A percentile compares a stretch with the other conserved stretches of the same genome.
phyloP scores from a whole-genome alignment of 805 yeast genomes.

The Candida sonorensis region DNA sequence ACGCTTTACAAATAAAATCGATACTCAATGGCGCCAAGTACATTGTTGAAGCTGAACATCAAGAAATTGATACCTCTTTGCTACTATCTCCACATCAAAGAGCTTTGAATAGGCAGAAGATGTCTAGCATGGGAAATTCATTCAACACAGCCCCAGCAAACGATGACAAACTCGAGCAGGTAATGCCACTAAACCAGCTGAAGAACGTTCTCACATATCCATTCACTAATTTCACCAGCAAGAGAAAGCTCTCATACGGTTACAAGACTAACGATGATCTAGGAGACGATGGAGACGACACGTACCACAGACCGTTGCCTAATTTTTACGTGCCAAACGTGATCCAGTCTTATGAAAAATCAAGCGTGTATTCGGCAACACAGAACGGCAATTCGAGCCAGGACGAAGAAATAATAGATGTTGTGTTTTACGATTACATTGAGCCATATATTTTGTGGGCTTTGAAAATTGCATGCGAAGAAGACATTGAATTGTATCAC shows the following conservation, averaged over 20 bases:
- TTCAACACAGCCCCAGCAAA: too few relatives aligned
- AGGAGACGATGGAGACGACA: constrained; percentile 85
- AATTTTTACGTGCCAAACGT: constrained; percentile 73
- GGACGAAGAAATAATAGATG: constrained; percentile 41
- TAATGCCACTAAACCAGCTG: too few relatives aligned
- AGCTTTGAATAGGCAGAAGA: constrained; percentile 11
- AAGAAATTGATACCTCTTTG: constrained; percentile 3
- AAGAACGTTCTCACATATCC: too few relatives aligned
- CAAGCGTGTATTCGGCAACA: background rate
- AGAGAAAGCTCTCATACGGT: constrained; percentile 43
- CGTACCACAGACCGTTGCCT: constrained; percentile 53
- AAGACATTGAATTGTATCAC: constrained; percentile 8
- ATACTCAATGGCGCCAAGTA: constrained; percentile 52
- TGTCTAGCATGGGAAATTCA: too few relatives aligned
- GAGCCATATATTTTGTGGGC: constrained; percentile 26
- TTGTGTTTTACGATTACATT: constrained; percentile 77
- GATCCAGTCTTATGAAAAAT: constrained; percentile 42
- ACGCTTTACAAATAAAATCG: constrained; percentile 49
- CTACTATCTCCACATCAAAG: constrained; percentile 21
- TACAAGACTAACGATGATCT: constrained; percentile 78
- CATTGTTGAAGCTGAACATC: constrained; percentile 10
- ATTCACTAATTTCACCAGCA: too few relatives aligned
- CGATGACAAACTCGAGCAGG: background rate
- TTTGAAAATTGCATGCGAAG: constrained; percentile 15
- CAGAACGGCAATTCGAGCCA: too few relatives aligned